phyloP scores from a whole-genome alignment of 2,329 filamentous ascomycete genomes.

The Boeremia exigua region DNA sequence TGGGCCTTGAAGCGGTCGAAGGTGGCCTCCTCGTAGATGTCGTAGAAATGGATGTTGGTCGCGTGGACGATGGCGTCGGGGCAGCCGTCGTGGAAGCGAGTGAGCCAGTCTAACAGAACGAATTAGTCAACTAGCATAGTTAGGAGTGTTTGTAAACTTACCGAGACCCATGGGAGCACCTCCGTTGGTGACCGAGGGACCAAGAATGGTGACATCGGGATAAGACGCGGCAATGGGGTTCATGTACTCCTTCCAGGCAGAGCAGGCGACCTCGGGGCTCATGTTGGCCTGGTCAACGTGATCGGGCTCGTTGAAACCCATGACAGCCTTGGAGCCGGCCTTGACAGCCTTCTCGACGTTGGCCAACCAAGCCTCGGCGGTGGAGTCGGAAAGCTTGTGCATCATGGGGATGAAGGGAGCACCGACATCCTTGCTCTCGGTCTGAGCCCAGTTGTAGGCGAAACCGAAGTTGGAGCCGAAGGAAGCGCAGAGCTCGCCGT shows the following conservation, averaged over 20 bases:
- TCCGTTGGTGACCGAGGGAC: slow-evolving; percentile 43
- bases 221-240: slow-evolving; percentile 36
- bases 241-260: slow-evolving; percentile 41
- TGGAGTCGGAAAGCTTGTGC: slow-evolving; percentile 34
- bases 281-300: slow-evolving; percentile 43
- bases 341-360: slow-evolving; percentile 51
- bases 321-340: slow-evolving; percentile 43
- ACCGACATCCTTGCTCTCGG: slow-evolving; percentile 47
- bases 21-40: slow-evolving; percentile 35
- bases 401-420: slow-evolving; percentile 68
- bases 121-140: too few relatives aligned
- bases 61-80: slow-evolving; percentile 45
- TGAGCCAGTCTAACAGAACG: too few relatives aligned
- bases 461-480: slow-evolving; percentile 63
- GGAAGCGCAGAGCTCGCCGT: slow-evolving; percentile 57
- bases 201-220: slow-evolving; percentile 41
- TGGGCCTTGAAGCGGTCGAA: slow-evolving; percentile 47
- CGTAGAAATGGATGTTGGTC: slow-evolving; percentile 50
- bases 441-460: slow-evolving; percentile 71
- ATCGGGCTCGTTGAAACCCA: slow-evolving; percentile 51
- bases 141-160: too few relatives aligned
- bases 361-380: slow-evolving; percentile 34
- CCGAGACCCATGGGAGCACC: slow-evolving; percentile 33
- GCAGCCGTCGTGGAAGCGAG: slow-evolving; percentile 41
- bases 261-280: slow-evolving; percentile 38